Percentiles rank a stretch among this genome's conserved stretches.
These are phyloP conservation scores for Biscutella laevigata DNA, from an alignment of 441 rosid species.

Conservation along the genomic window DNA sequence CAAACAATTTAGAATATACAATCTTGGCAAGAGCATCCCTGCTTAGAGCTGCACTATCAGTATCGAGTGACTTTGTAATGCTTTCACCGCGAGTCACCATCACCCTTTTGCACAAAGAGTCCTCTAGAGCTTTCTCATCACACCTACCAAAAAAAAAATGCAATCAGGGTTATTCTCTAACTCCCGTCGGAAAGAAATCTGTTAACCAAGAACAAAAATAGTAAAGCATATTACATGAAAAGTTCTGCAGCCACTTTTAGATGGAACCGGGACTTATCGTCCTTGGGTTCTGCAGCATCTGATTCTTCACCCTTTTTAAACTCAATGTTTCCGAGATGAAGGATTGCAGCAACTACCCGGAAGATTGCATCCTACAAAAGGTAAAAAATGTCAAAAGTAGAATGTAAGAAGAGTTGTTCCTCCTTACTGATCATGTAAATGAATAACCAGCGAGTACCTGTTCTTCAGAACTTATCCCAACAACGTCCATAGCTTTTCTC, in stretches of 20 bases:
- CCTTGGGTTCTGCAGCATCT: slow-evolving; percentile 80
- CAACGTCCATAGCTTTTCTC: slow-evolving; percentile 76
- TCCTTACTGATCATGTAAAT: slow-evolving; percentile 2
- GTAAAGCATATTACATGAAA: slow-evolving; percentile 50
- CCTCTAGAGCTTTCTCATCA: slow-evolving; percentile 69
- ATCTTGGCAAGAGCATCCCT: slow-evolving; percentile 94
- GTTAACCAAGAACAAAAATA: slow-evolving; percentile 1
- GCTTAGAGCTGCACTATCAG: slow-evolving; percentile 64
- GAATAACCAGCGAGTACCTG: slow-evolving; percentile 43
- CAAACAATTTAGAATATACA: slow-evolving; percentile 91
- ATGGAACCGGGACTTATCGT: slow-evolving; percentile 66
- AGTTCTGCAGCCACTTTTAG: slow-evolving; percentile 74
- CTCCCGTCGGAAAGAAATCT: background rate
- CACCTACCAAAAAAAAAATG: slow-evolving; percentile 49
- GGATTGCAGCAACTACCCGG: slow-evolving; percentile 85
- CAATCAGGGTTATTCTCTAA: slow-evolving; percentile 1
- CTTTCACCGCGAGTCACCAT: slow-evolving; percentile 91
- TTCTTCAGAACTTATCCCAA: slow-evolving; percentile 61
- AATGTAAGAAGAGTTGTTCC: slow-evolving; percentile 17
- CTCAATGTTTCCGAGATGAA: slow-evolving; percentile 85
- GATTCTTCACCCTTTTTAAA: slow-evolving; percentile 69
- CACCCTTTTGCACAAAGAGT: slow-evolving; percentile 85
- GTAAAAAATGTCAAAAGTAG: background rate
- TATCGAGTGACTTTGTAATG: slow-evolving; percentile 84
- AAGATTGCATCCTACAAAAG: slow-evolving; percentile 71